Conservation (phyloP, 1,284 basidiomycete species). For the Trichosporon ovoides region DNA sequence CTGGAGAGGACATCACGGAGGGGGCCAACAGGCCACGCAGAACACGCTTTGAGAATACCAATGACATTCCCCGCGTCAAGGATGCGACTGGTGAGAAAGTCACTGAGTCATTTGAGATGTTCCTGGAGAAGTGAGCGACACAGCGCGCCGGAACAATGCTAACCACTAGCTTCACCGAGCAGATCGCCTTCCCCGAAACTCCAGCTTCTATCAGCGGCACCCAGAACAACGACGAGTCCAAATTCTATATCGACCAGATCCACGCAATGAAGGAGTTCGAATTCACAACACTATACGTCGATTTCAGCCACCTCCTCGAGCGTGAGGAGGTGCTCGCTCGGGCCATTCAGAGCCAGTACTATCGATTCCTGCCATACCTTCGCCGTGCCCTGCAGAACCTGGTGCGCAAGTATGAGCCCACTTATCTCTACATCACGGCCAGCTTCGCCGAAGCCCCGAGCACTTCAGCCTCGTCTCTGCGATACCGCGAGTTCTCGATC, state of each 20-base stretch:
- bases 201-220: conserved; percentile 64
- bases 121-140: conserved; percentile 74
- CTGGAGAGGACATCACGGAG: conserved; percentile 13
- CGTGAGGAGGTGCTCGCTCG: conserved; percentile 81
- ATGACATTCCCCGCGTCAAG: conserved; percentile 74
- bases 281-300: conserved; percentile 91
- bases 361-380: conserved; percentile 91
- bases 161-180: conserved; percentile 66
- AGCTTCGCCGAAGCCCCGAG: conserved; percentile 46
- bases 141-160: conserved; percentile 1
- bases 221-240: conserved; percentile 36
- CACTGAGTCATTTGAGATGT: conserved; percentile 80
- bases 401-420: conserved; percentile 79
- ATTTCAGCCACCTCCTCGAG: conserved; percentile 84
- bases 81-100: conserved; percentile 92
- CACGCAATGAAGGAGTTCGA: conserved; percentile 88
- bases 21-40: not conserved
- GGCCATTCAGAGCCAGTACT: conserved; percentile 91
- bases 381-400: conserved; percentile 84
- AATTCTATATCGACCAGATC: conserved; percentile 85
- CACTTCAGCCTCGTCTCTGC: conserved; percentile 54
- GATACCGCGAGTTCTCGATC: conserved; percentile 87
- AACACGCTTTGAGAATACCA: conserved; percentile 41
- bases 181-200: conserved; percentile 65
- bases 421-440: conserved; percentile 84